These are phyloP conservation scores for Clarireedia monteithiana DNA, from an alignment of 2,329 filamentous ascomycete species.

Conservation along the genomic window DNA sequence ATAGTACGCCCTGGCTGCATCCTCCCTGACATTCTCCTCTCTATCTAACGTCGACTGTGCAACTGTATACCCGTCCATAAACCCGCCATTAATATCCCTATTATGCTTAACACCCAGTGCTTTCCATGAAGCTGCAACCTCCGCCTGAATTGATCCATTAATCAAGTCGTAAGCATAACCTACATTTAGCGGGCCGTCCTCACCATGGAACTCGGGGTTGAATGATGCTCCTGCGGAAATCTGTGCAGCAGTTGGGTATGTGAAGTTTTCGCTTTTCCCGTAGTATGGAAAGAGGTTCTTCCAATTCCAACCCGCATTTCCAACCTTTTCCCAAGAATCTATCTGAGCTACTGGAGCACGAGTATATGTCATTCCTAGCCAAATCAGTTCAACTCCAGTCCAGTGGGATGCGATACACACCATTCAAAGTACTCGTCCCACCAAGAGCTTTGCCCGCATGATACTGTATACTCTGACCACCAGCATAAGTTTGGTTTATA, in stretches of 20 bases:
- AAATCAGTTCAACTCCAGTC: slow-evolving; percentile 23
- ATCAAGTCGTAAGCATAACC: slow-evolving; percentile 14
- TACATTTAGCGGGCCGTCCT: slow-evolving; percentile 13
- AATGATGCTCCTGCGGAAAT: slow-evolving; percentile 9
- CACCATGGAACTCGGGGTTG: slow-evolving; percentile 11
- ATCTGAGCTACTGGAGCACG: slow-evolving; percentile 26
- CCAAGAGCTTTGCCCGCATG: slow-evolving; percentile 15
- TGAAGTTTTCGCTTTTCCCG: slow-evolving; percentile 29
- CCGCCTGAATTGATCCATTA: slow-evolving; percentile 5
- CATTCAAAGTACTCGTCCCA: slow-evolving; percentile 20
- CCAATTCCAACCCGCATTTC: slow-evolving; percentile 37
- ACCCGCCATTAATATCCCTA: slow-evolving; percentile 14
- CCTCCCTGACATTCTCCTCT: slow-evolving; percentile 14
- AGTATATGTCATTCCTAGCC: slow-evolving; percentile 24
- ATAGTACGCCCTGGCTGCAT: slow-evolving; percentile 19
- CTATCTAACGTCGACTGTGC: slow-evolving; percentile 21
- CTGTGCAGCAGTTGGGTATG: slow-evolving; percentile 16
- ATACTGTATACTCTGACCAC: slow-evolving; percentile 5
- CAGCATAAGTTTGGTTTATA: slow-evolving; percentile 11
- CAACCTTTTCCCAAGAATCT: slow-evolving; percentile 38
- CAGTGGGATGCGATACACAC: slow-evolving; percentile 24
- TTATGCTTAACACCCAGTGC: slow-evolving; percentile 9
- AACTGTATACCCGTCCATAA: slow-evolving; percentile 13
- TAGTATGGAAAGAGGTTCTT: slow-evolving; percentile 36
- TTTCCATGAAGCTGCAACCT: slow-evolving; percentile 8